Evolutionary conservation across 805 yeast genomes (phyloP).

Genomic region (Zygoascus biomembranicola): DNA sequence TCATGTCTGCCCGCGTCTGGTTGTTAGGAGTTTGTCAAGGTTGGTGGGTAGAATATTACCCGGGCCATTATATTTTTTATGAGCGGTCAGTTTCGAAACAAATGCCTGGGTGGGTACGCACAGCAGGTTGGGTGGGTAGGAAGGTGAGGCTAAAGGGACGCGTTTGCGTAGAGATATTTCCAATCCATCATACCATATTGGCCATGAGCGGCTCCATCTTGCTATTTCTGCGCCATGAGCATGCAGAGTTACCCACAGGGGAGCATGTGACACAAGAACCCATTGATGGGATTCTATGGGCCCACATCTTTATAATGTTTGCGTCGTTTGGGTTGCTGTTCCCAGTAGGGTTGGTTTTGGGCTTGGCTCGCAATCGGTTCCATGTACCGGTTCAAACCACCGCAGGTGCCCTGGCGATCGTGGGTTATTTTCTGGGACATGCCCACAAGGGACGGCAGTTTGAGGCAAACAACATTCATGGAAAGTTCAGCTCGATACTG

Average conservation of each 20-base stretch:
- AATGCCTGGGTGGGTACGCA: no score
- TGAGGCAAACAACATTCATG: constrained; percentile 27
- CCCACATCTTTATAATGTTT: constrained; percentile 29
- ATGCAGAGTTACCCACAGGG: constrained; percentile 17
- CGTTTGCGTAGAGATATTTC: not conserved
- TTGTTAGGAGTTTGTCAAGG: not conserved
- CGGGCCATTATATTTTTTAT: not conserved
- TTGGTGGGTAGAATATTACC: not conserved
- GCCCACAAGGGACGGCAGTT: constrained; percentile 31
- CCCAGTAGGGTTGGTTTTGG: constrained; percentile 34
- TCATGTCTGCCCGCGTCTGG: not conserved
- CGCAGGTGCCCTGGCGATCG: constrained; percentile 28
- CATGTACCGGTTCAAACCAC: constrained; percentile 31
- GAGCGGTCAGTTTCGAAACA: no score
- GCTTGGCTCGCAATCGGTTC: constrained; percentile 29
- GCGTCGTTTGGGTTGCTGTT: constrained; percentile 32
- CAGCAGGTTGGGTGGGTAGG: not conserved
- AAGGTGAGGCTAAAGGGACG: not conserved
- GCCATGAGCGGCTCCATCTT: not conserved
- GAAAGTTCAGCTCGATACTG: constrained; percentile 29
- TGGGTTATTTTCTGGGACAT: constrained; percentile 34
- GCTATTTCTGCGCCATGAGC: constrained; percentile 14
- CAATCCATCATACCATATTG: not conserved
- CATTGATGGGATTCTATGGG: constrained; percentile 18
- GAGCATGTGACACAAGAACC: constrained; percentile 15